A percentile compares a stretch with the other conserved stretches of the same genome.
Evolutionary conservation across 208 protist species (phyloP).

Genomic region (Trypanosoma conorhini): DNA sequence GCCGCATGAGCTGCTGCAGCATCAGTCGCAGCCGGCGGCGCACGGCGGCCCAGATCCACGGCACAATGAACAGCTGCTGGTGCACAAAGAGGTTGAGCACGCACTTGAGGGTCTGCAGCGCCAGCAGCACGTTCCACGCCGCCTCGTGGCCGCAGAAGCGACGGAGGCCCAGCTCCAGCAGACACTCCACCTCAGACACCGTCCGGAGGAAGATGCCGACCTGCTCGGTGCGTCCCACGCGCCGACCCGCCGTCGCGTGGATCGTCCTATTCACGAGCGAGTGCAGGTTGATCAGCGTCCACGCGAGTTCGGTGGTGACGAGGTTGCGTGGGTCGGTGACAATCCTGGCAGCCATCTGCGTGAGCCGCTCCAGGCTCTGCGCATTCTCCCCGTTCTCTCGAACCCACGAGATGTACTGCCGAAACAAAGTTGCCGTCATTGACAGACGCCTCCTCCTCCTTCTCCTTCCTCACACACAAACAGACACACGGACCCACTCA

Average conservation of each 20-base stretch:
- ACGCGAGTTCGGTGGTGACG: slow-evolving; percentile 63
- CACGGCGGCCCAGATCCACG: slow-evolving; percentile 61
- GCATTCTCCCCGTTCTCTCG: slow-evolving; percentile 70
- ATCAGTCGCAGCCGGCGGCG: slow-evolving; percentile 2
- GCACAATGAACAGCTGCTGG: slow-evolving; percentile 64
- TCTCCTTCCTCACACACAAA: no score
- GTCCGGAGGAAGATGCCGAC: slow-evolving; percentile 31
- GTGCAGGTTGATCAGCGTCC: slow-evolving; percentile 60
- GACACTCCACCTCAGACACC: slow-evolving; percentile 56
- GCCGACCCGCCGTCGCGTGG: slow-evolving; percentile 35
- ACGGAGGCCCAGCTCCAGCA: slow-evolving; percentile 59
- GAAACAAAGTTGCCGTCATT: slow-evolving; percentile 16
- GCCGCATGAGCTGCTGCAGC: not conserved
- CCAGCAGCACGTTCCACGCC: slow-evolving; percentile 64
- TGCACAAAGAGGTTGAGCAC: slow-evolving; percentile 59
- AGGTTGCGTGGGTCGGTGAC: slow-evolving; percentile 63
- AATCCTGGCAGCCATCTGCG: slow-evolving; percentile 59
- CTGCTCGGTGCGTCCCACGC: slow-evolving; percentile 36
- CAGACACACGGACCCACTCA: not conserved
- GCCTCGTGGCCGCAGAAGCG: slow-evolving; percentile 47
- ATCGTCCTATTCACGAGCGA: slow-evolving; percentile 56
- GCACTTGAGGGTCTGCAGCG: slow-evolving; percentile 66
- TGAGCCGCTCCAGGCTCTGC: slow-evolving; percentile 60
- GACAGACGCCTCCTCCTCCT: not conserved
- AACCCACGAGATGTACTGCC: slow-evolving; percentile 74